These are phyloP conservation scores for Podila verticillata DNA, from an alignment of 192 early-diverging fungal species.

Conservation along the genomic window DNA sequence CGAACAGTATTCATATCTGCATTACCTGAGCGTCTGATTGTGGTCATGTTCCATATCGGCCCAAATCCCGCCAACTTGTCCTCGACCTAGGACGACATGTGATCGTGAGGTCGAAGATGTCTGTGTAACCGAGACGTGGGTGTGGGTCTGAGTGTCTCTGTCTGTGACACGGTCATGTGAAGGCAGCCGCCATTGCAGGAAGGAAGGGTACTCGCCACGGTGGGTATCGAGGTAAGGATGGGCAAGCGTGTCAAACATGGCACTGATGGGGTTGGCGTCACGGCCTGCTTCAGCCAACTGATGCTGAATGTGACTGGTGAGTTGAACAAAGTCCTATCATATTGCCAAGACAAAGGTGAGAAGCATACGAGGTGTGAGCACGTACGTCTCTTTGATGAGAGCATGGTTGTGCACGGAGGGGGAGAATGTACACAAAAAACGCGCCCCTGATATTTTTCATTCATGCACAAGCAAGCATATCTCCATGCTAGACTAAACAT, in stretches of 20 bases:
- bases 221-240: conserved; percentile 44
- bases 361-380: neutral
- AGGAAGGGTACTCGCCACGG: conserved; percentile 45
- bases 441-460: too few species aligned
- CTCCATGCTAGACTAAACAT: too few species aligned
- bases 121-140: neutral
- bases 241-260: conserved; percentile 47
- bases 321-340: conserved; percentile 35
- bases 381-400: neutral
- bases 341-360: neutral
- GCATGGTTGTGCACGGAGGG: neutral
- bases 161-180: neutral
- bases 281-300: conserved; percentile 45
- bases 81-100: conserved; percentile 40
- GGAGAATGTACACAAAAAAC: too few species aligned
- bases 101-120: conserved; percentile 14
- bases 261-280: conserved; percentile 49
- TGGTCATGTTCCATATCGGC: conserved; percentile 41
- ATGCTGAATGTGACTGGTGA: conserved; percentile 49
- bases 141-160: neutral
- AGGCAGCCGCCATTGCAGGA: conserved; percentile 29
- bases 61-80: conserved; percentile 44
- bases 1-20: neutral
- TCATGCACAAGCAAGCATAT: too few species aligned
- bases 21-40: conserved; percentile 48